These are phyloP conservation scores for Atkinsonella hypoxylon DNA, from an alignment of 2,329 filamentous ascomycete species.

Conservation along the genomic window DNA sequence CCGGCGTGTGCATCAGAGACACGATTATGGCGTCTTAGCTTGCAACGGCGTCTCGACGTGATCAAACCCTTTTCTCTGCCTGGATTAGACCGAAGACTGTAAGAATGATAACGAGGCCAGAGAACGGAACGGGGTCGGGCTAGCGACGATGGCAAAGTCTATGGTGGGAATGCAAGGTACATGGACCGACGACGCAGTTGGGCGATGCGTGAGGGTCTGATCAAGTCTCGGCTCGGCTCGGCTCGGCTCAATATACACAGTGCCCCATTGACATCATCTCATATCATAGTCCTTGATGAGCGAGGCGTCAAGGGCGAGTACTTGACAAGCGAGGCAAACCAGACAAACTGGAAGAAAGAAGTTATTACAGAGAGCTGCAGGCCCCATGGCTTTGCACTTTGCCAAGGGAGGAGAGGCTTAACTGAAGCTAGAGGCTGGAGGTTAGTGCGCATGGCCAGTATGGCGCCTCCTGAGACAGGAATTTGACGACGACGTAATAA, in stretches of 20 bases:
- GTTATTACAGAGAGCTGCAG: too few relatives aligned
- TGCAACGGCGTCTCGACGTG: not conserved
- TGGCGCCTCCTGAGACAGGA: too few relatives aligned
- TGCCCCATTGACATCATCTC: not conserved
- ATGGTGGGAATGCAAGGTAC: not conserved
- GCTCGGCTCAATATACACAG: not conserved
- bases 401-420: too few relatives aligned
- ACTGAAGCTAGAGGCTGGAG: too few relatives aligned
- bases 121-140: not conserved
- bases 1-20: not conserved
- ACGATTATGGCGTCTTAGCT: not conserved
- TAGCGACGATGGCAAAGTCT: not conserved
- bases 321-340: too few relatives aligned
- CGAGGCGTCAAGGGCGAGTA: too few relatives aligned
- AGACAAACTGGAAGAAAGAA: too few relatives aligned
- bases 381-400: too few relatives aligned
- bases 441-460: too few relatives aligned
- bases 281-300: too few relatives aligned
- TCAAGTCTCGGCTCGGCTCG: not conserved
- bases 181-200: too few relatives aligned
- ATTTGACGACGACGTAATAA: too few relatives aligned
- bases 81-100: not conserved
- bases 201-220: not conserved
- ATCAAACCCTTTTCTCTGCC: not conserved
- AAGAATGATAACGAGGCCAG: not conserved